Conservation (phyloP, 345 rosid genomes). For the Pugionium dolabratum region DNA sequence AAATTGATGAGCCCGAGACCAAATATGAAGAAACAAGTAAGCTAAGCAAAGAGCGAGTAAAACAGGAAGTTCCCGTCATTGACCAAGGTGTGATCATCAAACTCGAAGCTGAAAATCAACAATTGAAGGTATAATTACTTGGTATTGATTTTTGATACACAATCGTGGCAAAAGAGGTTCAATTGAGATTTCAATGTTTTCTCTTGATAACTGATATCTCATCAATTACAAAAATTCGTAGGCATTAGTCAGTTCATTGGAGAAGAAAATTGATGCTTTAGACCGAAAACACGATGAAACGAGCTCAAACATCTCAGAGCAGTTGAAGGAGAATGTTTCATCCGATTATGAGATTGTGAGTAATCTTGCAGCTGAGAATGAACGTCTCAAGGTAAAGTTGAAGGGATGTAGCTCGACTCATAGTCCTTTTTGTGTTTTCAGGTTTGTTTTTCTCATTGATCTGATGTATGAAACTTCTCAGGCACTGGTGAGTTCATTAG, state of each 20-base stretch:
- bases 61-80: constrained; percentile 58
- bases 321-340: constrained; percentile 48
- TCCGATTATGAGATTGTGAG: constrained; percentile 57
- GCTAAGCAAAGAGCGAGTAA: constrained; percentile 45
- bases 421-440: constrained; percentile 7
- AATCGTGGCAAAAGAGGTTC: constrained; percentile 3
- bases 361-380: constrained; percentile 80
- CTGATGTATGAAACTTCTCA: constrained; percentile 35
- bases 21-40: constrained; percentile 63
- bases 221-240: constrained; percentile 32
- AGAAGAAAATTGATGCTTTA: constrained; percentile 72
- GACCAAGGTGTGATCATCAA: constrained; percentile 58
- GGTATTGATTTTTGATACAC: constrained; percentile 12
- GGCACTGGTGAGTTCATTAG: constrained; percentile 70
- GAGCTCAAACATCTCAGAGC: constrained; percentile 61
- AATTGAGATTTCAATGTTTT: constrained; percentile 3
- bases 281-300: constrained; percentile 69
- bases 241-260: constrained; percentile 68
- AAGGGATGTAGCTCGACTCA: neutral
- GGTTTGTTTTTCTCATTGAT: constrained; percentile 21
- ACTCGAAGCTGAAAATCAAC: constrained; percentile 75
- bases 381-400: constrained; percentile 67
- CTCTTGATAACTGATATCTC: constrained; percentile 8
- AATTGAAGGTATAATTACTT: constrained; percentile 59
- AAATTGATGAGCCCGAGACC: constrained; percentile 66